Evolutionary conservation across 2,329 filamentous ascomycete genomes (phyloP).

Genomic region (Metarhizium robertsii): DNA sequence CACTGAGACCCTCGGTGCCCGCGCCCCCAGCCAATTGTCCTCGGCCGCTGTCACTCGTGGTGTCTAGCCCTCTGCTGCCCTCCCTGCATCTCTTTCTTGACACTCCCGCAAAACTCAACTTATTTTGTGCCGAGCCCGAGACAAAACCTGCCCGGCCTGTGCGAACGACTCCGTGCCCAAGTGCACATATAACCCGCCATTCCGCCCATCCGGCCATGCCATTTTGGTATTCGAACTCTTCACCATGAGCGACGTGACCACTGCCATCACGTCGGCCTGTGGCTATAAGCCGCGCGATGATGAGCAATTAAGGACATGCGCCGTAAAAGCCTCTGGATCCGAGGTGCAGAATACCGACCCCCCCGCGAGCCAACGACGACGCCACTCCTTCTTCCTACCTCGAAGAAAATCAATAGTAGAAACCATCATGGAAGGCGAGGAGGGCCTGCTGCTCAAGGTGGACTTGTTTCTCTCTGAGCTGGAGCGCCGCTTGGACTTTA

Average conservation of each 20-base stretch:
- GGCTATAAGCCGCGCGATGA: slow-evolving; percentile 20
- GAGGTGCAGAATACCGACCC: slow-evolving; percentile 22
- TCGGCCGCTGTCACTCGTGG: slow-evolving; percentile 1
- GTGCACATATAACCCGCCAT: neutral
- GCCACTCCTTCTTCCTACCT: slow-evolving; percentile 49
- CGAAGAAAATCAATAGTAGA: slow-evolving; percentile 50
- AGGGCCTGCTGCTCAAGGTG: slow-evolving; percentile 53
- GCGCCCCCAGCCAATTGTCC: slow-evolving; percentile 1
- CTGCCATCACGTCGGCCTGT: slow-evolving; percentile 29
- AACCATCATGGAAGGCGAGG: slow-evolving; percentile 53
- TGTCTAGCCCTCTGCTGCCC: neutral
- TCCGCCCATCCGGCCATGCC: neutral
- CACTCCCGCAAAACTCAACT: neutral
- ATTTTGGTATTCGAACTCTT: neutral
- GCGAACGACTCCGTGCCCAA: too few species aligned
- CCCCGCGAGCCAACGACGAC: slow-evolving; percentile 29
- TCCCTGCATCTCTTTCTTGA: neutral
- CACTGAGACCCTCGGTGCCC: too few species aligned
- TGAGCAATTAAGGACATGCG: slow-evolving; percentile 21
- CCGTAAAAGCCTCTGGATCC: slow-evolving; percentile 31
- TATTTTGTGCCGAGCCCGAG: neutral
- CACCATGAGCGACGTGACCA: slow-evolving; percentile 29
- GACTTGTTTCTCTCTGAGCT: slow-evolving; percentile 79
- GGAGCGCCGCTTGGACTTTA: slow-evolving; percentile 74
- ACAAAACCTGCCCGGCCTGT: too few species aligned